A percentile compares a stretch with the other conserved stretches of the same genome.
phyloP scores from a whole-genome alignment of 1,284 basidiomycete species.

The Sphaerobolus stellatus region DNA sequence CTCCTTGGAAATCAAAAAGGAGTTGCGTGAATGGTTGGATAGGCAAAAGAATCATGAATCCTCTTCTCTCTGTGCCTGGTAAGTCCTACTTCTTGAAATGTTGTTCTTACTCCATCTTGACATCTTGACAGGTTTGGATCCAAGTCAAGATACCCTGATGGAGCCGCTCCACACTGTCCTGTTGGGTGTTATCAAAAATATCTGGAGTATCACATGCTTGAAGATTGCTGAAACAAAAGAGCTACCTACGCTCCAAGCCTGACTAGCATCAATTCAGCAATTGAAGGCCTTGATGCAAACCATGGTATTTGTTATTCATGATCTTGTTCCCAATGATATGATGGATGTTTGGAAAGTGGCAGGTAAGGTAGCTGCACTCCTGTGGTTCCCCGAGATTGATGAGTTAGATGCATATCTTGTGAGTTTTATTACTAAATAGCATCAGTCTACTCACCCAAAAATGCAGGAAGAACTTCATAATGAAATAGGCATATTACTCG shows the following conservation, averaged over 20 bases:
- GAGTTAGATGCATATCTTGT: background rate
- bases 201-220: no score
- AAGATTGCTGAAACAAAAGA: no score
- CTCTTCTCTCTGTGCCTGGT: background rate
- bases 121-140: constrained; percentile 31
- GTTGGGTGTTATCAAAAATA: constrained; percentile 38
- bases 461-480: no score
- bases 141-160: constrained; percentile 35
- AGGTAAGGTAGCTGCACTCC: background rate
- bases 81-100: background rate
- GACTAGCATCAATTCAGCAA: constrained; percentile 17
- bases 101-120: no score
- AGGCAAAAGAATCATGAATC: background rate
- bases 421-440: no score
- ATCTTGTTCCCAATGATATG: background rate
- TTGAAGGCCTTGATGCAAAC: constrained; percentile 24
- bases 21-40: background rate
- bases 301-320: background rate
- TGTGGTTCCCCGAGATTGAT: background rate
- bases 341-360: constrained; percentile 25
- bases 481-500: no score
- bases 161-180: constrained; percentile 38
- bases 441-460: no score
- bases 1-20: background rate
- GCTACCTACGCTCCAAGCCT: no score